phyloP scores from a whole-genome alignment of 352 stramenopile species.

The Phytopythium vexans region DNA sequence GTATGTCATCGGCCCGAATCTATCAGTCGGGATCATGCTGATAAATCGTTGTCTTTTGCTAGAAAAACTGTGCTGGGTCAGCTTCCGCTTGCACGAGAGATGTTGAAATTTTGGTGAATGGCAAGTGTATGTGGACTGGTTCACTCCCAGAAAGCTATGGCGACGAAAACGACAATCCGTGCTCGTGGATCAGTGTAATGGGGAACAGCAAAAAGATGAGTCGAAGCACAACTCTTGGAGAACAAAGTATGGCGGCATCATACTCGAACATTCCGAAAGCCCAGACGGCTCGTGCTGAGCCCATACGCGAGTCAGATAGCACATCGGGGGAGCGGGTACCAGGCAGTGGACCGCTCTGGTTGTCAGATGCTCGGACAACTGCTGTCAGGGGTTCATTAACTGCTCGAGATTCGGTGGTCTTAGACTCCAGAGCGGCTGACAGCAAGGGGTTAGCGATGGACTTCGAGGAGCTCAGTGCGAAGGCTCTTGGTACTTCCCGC shows the following conservation, averaged over 20 bases:
- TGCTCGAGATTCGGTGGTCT: not conserved
- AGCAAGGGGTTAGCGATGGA: not conserved
- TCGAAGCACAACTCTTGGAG: slow-evolving; percentile 15
- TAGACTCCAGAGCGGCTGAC: not conserved
- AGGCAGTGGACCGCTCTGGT: slow-evolving; percentile 1
- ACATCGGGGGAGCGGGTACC: not conserved
- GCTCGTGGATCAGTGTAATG: slow-evolving; percentile 64
- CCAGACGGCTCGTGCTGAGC: not conserved
- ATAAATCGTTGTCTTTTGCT: not conserved
- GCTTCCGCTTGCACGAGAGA: slow-evolving; percentile 48
- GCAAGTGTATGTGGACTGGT: slow-evolving; percentile 67
- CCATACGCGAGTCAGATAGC: not conserved
- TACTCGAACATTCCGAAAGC: not conserved
- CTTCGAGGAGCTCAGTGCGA: not conserved
- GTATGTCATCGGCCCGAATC: slow-evolving; percentile 4
- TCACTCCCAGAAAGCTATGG: slow-evolving; percentile 73
- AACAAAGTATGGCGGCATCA: not conserved
- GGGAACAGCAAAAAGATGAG: slow-evolving; percentile 28
- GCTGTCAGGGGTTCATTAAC: not conserved
- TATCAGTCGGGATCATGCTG: not conserved
- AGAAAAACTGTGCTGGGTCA: slow-evolving; percentile 22
- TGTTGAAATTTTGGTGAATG: slow-evolving; percentile 58
- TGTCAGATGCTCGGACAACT: not conserved
- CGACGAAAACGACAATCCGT: slow-evolving; percentile 59
- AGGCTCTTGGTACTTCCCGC: not conserved